Percentiles rank a stretch among this genome's conserved stretches.
Evolutionary conservation across 768 basidiomycete species (phyloP).

Genomic region (Xerocomellus amylosporus): DNA sequence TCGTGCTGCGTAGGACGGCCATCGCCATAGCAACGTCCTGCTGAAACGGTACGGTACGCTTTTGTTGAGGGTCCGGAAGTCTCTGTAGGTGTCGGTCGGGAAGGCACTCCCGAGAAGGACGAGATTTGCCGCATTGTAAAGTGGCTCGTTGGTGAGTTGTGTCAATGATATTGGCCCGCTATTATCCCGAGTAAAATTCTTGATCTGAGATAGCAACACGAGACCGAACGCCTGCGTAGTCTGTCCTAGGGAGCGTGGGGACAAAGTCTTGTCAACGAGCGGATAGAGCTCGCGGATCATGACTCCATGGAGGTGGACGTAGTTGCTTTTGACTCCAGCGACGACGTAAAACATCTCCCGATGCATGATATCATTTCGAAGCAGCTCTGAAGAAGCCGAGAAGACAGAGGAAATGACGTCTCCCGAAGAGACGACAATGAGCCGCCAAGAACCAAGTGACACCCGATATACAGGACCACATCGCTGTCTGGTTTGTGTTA

Average conservation of each 20-base stretch:
- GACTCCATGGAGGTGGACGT: constrained; percentile 9
- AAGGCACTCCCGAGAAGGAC: constrained; percentile 20
- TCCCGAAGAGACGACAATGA: constrained; percentile 17
- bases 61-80: constrained; percentile 18
- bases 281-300: constrained; percentile 23
- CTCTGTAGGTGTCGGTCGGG: constrained; percentile 18
- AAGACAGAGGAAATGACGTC: constrained; percentile 13
- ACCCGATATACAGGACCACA: constrained; percentile 17
- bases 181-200: not conserved
- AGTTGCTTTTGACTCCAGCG: constrained; percentile 8
- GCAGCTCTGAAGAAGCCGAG: not conserved
- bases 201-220: constrained; percentile 12
- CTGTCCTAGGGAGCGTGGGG: constrained; percentile 9
- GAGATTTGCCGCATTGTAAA: constrained; percentile 19
- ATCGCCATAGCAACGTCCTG: constrained; percentile 10
- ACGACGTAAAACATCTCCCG: constrained; percentile 13
- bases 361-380: constrained; percentile 13
- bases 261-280: constrained; percentile 19
- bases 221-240: constrained; percentile 13
- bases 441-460: constrained; percentile 15
- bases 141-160: constrained; percentile 15
- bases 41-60: constrained; percentile 20
- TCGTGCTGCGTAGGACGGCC: constrained; percentile 17
- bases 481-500: constrained; percentile 5
- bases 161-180: constrained; percentile 11